Conservation (phyloP, 1,284 basidiomycete species). For the Ustilago tritici region DNA sequence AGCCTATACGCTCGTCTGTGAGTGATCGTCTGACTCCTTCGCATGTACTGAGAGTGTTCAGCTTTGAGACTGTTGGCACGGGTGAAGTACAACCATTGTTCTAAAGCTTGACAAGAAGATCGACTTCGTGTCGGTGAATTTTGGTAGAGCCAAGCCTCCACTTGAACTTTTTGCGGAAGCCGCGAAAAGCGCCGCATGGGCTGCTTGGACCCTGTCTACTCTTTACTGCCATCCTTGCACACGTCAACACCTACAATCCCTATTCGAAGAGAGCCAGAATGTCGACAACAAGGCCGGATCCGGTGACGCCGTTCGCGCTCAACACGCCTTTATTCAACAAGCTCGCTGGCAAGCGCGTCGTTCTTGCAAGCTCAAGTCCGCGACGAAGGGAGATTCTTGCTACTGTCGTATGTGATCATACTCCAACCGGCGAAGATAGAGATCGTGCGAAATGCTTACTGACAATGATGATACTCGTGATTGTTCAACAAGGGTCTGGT, state of each 20-base stretch:
- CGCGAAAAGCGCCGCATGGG: constrained; percentile 25
- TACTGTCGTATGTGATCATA: constrained; percentile 40
- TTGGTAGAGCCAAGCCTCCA: neutral
- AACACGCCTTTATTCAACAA: constrained; percentile 60
- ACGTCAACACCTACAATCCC: neutral
- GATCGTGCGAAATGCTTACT: neutral
- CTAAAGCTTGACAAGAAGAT: neutral
- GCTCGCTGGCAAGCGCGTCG: constrained; percentile 60
- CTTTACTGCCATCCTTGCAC: neutral
- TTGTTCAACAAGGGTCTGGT: constrained; percentile 77
- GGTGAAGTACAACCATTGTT: neutral
- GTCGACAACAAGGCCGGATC: constrained; percentile 29
- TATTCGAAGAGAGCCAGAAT: constrained; percentile 1
- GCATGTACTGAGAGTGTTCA: neutral
- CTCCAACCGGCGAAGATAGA: too few relatives aligned
- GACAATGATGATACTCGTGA: neutral
- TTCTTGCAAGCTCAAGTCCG: constrained; percentile 63
- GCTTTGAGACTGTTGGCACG: neutral
- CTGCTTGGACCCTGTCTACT: neutral
- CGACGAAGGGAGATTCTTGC: constrained; percentile 64
- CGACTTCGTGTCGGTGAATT: neutral
- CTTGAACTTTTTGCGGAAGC: constrained; percentile 12
- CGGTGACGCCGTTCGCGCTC: constrained; percentile 56
- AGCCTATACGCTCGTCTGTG: neutral
- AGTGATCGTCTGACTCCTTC: neutral